Percentiles rank a stretch among this genome's conserved stretches.
phyloP scores from a whole-genome alignment of 441 rosid species.

The Gossypium gossypioides region DNA sequence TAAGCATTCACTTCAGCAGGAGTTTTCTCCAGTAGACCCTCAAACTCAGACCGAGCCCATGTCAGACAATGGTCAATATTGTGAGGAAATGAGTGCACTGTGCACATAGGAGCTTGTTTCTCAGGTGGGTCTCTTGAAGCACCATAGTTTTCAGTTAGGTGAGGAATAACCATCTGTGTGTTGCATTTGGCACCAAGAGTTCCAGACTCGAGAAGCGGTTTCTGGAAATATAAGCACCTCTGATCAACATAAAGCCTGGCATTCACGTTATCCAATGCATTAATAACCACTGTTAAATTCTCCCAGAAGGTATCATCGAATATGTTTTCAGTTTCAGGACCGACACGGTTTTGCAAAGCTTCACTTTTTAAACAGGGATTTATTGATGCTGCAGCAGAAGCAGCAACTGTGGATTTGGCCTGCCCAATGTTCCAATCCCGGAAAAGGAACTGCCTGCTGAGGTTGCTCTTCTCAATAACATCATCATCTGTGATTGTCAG shows the following conservation, averaged over 20 bases:
- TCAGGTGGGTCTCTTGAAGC: conserved; percentile 97
- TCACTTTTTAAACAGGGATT: conserved; percentile 60
- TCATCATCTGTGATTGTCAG: conserved; percentile 95
- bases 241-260: conserved; percentile 90
- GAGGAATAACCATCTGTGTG: conserved; percentile 96
- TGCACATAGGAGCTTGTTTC: conserved; percentile 99
- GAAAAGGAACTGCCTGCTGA: conserved; percentile 90
- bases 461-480: conserved; percentile 97
- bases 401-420: conserved; percentile 96
- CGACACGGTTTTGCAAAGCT: conserved; percentile 84
- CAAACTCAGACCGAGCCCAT: conserved; percentile 98
- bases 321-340: conserved; percentile 74
- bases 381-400: conserved; percentile 67
- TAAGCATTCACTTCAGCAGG: conserved; percentile 89
- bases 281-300: conserved; percentile 55
- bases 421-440: conserved; percentile 99
- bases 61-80: conserved; percentile 95
- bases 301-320: conserved; percentile 91
- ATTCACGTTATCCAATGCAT: conserved; percentile 87
- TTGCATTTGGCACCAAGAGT: conserved; percentile 91
- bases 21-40: conserved; percentile 89
- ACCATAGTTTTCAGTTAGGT: conserved; percentile 90
- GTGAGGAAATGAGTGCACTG: conserved; percentile 96
- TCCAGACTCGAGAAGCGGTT: conserved; percentile 94
- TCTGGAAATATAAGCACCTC: conserved; percentile 94